Evolutionary conservation across 2,329 filamentous ascomycete genomes (phyloP).

Genomic region (Xylariaceae sp.): DNA sequence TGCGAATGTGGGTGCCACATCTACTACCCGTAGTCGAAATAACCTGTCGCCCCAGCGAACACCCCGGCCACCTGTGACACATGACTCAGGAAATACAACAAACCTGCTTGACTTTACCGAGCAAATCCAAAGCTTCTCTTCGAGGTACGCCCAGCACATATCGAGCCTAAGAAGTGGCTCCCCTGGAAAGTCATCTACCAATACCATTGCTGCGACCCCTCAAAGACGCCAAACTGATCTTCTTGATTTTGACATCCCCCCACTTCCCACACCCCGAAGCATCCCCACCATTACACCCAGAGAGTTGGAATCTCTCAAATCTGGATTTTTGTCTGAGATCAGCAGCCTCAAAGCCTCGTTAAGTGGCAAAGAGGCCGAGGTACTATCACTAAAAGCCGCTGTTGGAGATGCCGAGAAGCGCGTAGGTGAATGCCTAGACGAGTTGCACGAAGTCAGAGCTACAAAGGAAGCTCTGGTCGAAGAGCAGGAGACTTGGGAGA

Average conservation of each 20-base stretch:
- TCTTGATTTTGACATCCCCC: constrained; percentile 92
- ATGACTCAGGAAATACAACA: constrained; percentile 65
- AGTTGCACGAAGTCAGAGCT: constrained; percentile 76
- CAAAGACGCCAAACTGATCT: constrained; percentile 68
- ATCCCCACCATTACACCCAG: constrained; percentile 89
- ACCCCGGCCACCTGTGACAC: constrained; percentile 43
- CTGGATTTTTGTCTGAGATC: constrained; percentile 87
- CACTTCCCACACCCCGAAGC: constrained; percentile 88
- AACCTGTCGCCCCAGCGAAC: constrained; percentile 46
- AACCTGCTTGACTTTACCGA: constrained; percentile 91
- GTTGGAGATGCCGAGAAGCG: constrained; percentile 90
- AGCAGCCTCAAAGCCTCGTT: constrained; percentile 91
- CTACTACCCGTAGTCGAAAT: constrained; percentile 46
- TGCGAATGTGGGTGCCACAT: constrained; percentile 46
- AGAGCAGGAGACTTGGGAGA: constrained; percentile 84
- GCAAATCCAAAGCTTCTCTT: constrained; percentile 53
- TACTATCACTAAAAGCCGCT: constrained; percentile 83
- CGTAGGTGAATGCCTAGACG: constrained; percentile 84
- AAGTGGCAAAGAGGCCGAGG: constrained; percentile 91
- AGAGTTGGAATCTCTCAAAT: constrained; percentile 92
- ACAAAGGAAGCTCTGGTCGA: constrained; percentile 73
- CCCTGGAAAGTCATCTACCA: constrained; percentile 47
- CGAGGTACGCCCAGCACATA: constrained; percentile 44
- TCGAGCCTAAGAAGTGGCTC: constrained; percentile 50
- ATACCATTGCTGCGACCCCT: constrained; percentile 50